These are phyloP conservation scores for Suillus americanus DNA, from an alignment of 768 basidiomycete species.

Conservation along the genomic window DNA sequence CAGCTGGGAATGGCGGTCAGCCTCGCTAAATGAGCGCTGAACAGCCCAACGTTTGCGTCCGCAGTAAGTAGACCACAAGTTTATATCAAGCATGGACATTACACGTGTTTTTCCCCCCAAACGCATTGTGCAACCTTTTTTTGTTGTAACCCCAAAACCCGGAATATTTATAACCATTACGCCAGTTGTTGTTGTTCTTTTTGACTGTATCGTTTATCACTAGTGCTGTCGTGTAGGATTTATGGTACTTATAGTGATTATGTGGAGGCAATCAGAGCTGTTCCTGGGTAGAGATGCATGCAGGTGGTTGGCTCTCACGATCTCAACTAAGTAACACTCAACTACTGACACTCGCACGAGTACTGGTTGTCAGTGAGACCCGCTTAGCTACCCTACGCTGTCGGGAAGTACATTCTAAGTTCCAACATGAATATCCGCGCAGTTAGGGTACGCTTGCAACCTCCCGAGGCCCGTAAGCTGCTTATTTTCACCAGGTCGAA, in stretches of 20 bases:
- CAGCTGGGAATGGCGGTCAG: conserved; percentile 22
- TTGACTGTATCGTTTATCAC: conserved; percentile 4
- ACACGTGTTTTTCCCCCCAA: not conserved
- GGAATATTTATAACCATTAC: conserved; percentile 8
- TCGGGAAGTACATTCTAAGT: not conserved
- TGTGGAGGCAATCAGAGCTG: not conserved
- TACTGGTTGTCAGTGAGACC: not conserved
- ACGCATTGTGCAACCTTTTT: not conserved
- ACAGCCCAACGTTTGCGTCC: not conserved
- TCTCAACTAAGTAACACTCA: not conserved
- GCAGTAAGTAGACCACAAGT: conserved; percentile 1
- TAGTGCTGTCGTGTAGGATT: conserved; percentile 1
- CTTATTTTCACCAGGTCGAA: conserved; percentile 56
- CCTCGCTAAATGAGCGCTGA: conserved; percentile 19
- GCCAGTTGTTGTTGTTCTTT: not conserved
- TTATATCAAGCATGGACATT: not conserved
- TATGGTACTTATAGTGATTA: conserved; percentile 2
- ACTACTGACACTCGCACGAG: not conserved
- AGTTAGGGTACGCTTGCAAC: conserved; percentile 23
- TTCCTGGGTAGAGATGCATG: not conserved
- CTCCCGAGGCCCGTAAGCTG: not conserved
- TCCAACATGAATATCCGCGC: conserved; percentile 30
- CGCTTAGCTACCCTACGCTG: not conserved
- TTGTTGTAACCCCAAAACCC: conserved; percentile 2
- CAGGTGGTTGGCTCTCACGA: not conserved